Base-by-base conservation (phyloP, 352 stramenopile genomes). In the Salisapilia sapeloensis region DNA sequence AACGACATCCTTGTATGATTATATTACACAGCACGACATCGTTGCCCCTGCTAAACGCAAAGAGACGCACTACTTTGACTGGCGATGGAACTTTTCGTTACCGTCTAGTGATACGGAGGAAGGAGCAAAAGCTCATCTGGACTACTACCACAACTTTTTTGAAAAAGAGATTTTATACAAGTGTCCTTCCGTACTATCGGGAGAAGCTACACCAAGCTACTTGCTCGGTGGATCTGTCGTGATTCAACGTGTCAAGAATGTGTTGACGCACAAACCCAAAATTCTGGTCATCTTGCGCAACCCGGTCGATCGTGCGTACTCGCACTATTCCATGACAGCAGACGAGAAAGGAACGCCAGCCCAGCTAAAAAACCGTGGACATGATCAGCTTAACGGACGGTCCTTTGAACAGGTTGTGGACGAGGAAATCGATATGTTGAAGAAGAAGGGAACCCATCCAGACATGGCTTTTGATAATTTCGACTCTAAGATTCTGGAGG, bases 11-110 rank as follows among this genome's bases (percentile, higher is more conserved):
- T 51, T 99, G 3, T 98, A 97, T 52, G 91, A 98, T 50, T 98
- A 97, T 60, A 85, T 98, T 20, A 86, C 70, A 29, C 85, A 98
- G 54, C 94, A 99, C 53, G 90, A 96, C 20, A 77, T 96, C 29
- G 78, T 96, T 12, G 59, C 93, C 28, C 52, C 72, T 18, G 79
- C 87, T 3, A 84, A 84, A 56, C 62, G 91, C 29, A 87, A 87
- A 39, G 94, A 98, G 69, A 97, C 94, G 10, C 94, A 99, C 58
- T 98, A 96, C 50, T 94, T 99, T 16, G 93, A 99, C 56, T 98
- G 93, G 93, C 70, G 92, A 24, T 99, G 92, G 90, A 86, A 96
- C 47, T 53, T 56, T 16, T 56, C 63, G 38, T 53, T 91, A 6
- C 50, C 63, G 1, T 45, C 53, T 18, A 48, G 59, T 23, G 56